These are phyloP conservation scores for Pinus taeda DNA, from an alignment of 75 land plant genomes.

Conservation along the genomic window DNA sequence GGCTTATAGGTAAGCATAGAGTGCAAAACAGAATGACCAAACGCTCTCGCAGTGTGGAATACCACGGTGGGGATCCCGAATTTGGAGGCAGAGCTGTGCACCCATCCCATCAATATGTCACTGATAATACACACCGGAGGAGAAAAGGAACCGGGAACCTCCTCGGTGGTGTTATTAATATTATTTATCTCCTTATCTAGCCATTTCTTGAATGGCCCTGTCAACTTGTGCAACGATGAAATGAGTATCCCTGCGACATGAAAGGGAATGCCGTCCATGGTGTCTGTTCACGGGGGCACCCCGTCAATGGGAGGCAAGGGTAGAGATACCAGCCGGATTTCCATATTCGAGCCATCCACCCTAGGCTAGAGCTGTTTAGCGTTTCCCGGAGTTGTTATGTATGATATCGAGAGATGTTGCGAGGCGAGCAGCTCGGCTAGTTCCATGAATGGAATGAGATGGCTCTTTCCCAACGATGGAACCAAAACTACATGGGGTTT, in stretches of 20 bases:
- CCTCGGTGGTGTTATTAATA: neutral
- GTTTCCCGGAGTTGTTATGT: no score
- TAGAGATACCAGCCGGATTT: no score
- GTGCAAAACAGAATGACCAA: slow-evolving; percentile 11
- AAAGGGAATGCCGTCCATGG: no score
- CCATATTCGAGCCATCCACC: no score
- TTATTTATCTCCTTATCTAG: neutral
- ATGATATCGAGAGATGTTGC: no score
- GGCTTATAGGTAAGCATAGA: slow-evolving; percentile 5
- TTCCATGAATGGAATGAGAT: slow-evolving; percentile 16
- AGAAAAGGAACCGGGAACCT: neutral
- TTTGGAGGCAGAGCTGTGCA: neutral
- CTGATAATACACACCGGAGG: slow-evolving; percentile 35
- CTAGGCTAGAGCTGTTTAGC: no score
- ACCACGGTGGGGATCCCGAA: slow-evolving; percentile 26
- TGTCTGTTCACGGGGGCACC: no score
- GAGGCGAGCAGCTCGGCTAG: slow-evolving; percentile 13
- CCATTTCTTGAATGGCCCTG: no score
- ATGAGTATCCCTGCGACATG: no score
- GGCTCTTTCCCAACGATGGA: slow-evolving; percentile 17
- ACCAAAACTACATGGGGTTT: slow-evolving; percentile 4
- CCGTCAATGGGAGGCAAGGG: no score
- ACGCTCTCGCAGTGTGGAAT: slow-evolving; percentile 18
- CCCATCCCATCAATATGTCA: slow-evolving; percentile 18
- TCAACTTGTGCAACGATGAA: neutral